Evolutionary conservation across 2,329 filamentous ascomycete genomes (phyloP).

Genomic region (Xylariaceae sp.): DNA sequence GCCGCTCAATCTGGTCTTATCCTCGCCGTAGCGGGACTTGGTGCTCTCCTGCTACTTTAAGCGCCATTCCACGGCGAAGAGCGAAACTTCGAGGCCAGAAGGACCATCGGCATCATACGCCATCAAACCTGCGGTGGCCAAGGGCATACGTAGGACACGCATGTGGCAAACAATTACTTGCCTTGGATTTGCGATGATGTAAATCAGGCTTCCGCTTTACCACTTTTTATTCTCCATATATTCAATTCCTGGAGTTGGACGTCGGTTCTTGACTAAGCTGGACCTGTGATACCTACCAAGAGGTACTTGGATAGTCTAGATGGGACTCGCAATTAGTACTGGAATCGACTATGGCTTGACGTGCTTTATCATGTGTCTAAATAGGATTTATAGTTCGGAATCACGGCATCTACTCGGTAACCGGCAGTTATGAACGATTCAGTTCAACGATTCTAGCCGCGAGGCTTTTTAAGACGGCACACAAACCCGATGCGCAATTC

Average conservation of each 20-base stretch:
- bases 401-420: constrained; percentile 16
- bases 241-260: constrained; percentile 20
- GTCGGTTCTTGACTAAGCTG: constrained; percentile 15
- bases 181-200: not conserved
- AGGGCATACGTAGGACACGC: not conserved
- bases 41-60: constrained; percentile 29
- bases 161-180: not conserved
- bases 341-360: constrained; percentile 13
- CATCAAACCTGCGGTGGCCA: not conserved
- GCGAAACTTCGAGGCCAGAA: not conserved
- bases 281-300: constrained; percentile 19
- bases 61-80: not conserved
- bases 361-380: constrained; percentile 25
- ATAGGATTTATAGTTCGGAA: constrained; percentile 14
- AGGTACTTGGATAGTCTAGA: constrained; percentile 11
- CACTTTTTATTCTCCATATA: constrained; percentile 12
- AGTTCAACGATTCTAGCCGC: constrained; percentile 20
- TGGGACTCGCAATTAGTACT: constrained; percentile 9
- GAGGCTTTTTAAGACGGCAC: not conserved
- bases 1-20: constrained; percentile 28
- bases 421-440: constrained; percentile 22
- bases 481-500: not conserved
- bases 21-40: constrained; percentile 27
- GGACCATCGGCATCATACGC: not conserved
- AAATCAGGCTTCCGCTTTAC: not conserved